Evolutionary conservation across 2,329 filamentous ascomycete species (phyloP), one percentile per base, ranked within the genome.

Genomic region (Xylaria sp.): DNA sequence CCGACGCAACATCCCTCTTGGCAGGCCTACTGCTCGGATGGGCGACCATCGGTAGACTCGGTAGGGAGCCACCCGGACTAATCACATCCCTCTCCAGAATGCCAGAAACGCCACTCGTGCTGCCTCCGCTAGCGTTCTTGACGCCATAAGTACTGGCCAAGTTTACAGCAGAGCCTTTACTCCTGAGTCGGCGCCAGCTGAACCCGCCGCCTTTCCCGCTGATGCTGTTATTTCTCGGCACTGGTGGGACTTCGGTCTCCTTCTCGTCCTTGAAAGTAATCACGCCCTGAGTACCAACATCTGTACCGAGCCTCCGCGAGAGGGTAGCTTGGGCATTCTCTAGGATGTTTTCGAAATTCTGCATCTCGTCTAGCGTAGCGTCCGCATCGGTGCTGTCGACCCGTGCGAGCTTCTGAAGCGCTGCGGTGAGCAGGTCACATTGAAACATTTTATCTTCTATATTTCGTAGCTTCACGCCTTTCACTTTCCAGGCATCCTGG

Each of bases 381-480:
- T 97, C 94, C 0, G 94, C 93, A 73, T 99, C 94, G 64, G 87
- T 90, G 0, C 90, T 95, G 70, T 99, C 92, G 0, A 97, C 93
- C 64, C 87, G 85, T 6, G 88, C 87, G 35, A 99, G 84, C 73
- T 93, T 95, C 58, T 92, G 83, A 29, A 99, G 80, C 9, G 94
- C 93, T 1, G 93, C 92, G 1, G 94, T 98, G 51, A 99, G 83
- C 53, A 92, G 83, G 75, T 99, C 95, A 74, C 93, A 97, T 65
- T 93, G 92, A 11, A 91, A 86, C 55, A 97, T 89, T 79, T 99
- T 99, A 70, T 99, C 95, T 67, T 99, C 95, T 0, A 98, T 73
- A 33, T 89, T 89, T 78, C 93, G 95, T 23, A 99, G 83, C 77
- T 97, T 98, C 54, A 97, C 93, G 27, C 92, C 93, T 73, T 94